These are phyloP conservation scores for Kluyveromyces dobzhanskii DNA, from an alignment of 805 yeast species.

Conservation along the genomic window DNA sequence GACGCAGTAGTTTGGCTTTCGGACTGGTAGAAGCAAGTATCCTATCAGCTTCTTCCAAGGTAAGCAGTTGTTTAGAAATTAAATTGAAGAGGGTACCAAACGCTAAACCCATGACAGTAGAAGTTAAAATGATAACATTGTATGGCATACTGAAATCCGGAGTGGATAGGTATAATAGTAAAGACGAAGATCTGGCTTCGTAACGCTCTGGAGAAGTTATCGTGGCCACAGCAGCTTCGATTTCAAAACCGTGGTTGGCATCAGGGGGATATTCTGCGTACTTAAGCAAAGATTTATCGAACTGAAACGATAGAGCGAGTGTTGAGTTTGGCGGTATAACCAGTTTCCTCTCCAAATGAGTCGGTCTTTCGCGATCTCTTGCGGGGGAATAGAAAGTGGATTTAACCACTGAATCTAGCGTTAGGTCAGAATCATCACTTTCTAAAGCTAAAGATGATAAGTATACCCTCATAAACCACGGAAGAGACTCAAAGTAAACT, in stretches of 20 bases:
- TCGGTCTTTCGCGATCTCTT: conserved; percentile 68
- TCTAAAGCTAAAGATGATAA: conserved; percentile 54
- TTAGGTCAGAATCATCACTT: conserved; percentile 9
- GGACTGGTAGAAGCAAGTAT: conserved; percentile 7
- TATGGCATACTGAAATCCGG: conserved; percentile 99
- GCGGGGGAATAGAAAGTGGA: conserved; percentile 66
- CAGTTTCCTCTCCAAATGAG: conserved; percentile 67
- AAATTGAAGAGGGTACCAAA: conserved; percentile 83
- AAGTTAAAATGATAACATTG: conserved; percentile 87
- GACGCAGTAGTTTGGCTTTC: conserved; percentile 3
- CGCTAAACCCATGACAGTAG: conserved; percentile 86
- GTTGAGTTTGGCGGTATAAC: conserved; percentile 56
- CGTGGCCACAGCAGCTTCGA: conserved; percentile 80
- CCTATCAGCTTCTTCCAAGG: conserved; percentile 59
- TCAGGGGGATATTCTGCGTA: conserved; percentile 98
- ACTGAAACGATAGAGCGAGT: conserved; percentile 59
- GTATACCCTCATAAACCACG: conserved; percentile 88
- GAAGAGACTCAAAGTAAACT: conserved; percentile 70
- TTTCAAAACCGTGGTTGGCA: conserved; percentile 95
- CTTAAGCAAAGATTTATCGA: conserved; percentile 78
- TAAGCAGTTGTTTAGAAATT: conserved; percentile 61
- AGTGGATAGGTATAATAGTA: conserved; percentile 79
- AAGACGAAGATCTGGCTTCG: conserved; percentile 73
- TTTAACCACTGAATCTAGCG: conserved; percentile 34
- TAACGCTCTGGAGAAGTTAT: conserved; percentile 39